Base-by-base conservation (phyloP, 805 yeast species). In the Hagleromyces aurorensis region DNA sequence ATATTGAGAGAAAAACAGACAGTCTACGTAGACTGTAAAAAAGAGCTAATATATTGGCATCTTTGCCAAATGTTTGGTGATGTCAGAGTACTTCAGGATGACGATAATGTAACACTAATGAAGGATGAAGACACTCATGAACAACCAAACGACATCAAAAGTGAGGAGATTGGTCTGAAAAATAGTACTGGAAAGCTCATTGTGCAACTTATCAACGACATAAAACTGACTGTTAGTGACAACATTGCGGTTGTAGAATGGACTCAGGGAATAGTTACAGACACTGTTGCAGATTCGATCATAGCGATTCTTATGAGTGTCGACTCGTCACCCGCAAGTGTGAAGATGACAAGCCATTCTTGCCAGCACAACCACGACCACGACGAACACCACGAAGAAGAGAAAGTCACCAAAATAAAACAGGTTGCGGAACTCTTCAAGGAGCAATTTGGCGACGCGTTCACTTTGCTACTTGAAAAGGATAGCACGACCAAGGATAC, bases 291-390 rank as follows among this genome's bases (percentile, higher is more conserved):
- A 0, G 99, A 91, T 50, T 78, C 95, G 10, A 81, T 86, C 1
- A 72, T 91, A 35, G 96, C 96, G 0, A 85, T 91, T 21, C 57
- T 91, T 18, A 69, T 89, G 57, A 83, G 94, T 25, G 91, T 89
- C 23, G 98, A 91, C 52, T 78, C 95, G 0, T 77, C 95, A 0
- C 96, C 96, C 7, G 94, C 96, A 2, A 84, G 96, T 5, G 94
- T 91, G 16, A 91, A 89, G 52, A 56, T 85, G 40, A 75, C 94
- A 9, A 75, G 94, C 5, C 68, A 69, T 31, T 40, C 65, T 2
- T 76, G 80, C 40, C 38, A 48, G 1, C 80, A 75, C 50, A 13
- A 15, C 20, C 22, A 25, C 23, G 30, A 29, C 7, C 40, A 34
- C n/a, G 40, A 46, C 12, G 43, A 37, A 4, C 36, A 32, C 15